A percentile compares a stretch with the other conserved stretches of the same genome.
phyloP scores from a whole-genome alignment of 257 asterid genomes.

The Solanum infundibuliforme region DNA sequence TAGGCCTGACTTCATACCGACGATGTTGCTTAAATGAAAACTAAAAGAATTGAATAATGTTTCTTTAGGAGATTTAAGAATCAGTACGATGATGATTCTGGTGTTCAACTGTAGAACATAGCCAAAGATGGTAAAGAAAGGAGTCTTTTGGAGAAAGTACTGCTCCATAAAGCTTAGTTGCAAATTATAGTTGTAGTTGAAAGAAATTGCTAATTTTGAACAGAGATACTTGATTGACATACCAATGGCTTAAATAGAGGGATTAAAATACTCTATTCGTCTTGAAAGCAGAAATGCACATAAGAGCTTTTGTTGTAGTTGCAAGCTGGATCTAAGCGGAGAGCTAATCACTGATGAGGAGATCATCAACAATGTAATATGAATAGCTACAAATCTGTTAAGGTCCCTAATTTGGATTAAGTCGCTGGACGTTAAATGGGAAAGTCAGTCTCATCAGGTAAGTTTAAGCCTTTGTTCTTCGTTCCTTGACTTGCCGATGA shows the following conservation, averaged over 20 bases:
- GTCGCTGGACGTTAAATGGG: not conserved
- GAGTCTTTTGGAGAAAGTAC: not conserved
- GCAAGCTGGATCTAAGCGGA: not conserved
- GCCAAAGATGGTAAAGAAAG: not conserved
- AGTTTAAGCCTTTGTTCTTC: not conserved
- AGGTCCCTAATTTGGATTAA: not conserved
- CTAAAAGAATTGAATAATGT: not conserved
- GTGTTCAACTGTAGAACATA: not conserved
- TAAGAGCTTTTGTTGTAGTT: not conserved
- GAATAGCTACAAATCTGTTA: not conserved
- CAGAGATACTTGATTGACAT: not conserved
- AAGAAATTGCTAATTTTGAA: not conserved
- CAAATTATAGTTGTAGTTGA: not conserved
- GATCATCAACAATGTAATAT: not conserved
- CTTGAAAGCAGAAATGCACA: not conserved
- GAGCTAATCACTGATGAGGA: not conserved
- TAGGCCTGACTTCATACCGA: not conserved
- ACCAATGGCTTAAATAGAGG: not conserved
- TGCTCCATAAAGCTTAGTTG: not conserved
- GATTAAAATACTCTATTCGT: not conserved
- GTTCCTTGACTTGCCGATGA: not conserved
- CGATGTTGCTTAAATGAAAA: not conserved
- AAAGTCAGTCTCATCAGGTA: not conserved
- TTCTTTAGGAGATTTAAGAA: not conserved
- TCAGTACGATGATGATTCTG: not conserved